Evolutionary conservation across 805 yeast genomes (phyloP).

Genomic region (Starmerella kuoi): DNA sequence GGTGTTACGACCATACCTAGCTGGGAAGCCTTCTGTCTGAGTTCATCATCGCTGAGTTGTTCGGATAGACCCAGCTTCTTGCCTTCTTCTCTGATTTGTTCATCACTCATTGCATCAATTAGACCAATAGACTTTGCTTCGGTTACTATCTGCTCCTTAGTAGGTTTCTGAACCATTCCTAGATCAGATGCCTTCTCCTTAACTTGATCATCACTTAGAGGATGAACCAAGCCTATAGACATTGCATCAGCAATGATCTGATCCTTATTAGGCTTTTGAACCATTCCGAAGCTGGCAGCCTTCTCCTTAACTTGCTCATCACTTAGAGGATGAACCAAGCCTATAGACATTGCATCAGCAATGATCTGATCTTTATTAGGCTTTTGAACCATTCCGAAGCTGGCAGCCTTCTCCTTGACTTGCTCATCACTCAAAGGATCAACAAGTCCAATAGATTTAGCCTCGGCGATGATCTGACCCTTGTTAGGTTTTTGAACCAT

Average conservation of each 20-base stretch:
- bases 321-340: slow-evolving; percentile 46
- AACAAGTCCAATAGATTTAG: slow-evolving; percentile 14
- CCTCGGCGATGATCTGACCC: slow-evolving; percentile 5
- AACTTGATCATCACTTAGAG: slow-evolving; percentile 8
- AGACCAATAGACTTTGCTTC: slow-evolving; percentile 9
- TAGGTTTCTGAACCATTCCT: slow-evolving; percentile 11
- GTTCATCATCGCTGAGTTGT: slow-evolving; percentile 29
- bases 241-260: slow-evolving; percentile 13
- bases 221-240: slow-evolving; percentile 13
- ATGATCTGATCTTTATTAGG: slow-evolving; percentile 22
- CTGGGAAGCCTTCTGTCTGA: neutral
- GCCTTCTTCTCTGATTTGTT: slow-evolving; percentile 11
- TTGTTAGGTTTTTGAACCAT: slow-evolving; percentile 8
- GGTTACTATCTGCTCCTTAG: slow-evolving; percentile 33
- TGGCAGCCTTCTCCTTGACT: slow-evolving; percentile 16
- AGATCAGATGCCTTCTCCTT: slow-evolving; percentile 6
- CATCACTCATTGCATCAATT: slow-evolving; percentile 26
- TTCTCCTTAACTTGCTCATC: slow-evolving; percentile 6
- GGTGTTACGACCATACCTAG: slow-evolving; percentile 11
- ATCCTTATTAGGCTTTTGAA: slow-evolving; percentile 7
- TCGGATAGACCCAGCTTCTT: slow-evolving; percentile 11
- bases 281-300: slow-evolving; percentile 10
- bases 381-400: slow-evolving; percentile 22
- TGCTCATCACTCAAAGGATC: slow-evolving; percentile 11
- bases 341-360: slow-evolving; percentile 61